These are phyloP conservation scores for Lentinula guzmanii DNA, from an alignment of 768 basidiomycete species.

Conservation along the genomic window DNA sequence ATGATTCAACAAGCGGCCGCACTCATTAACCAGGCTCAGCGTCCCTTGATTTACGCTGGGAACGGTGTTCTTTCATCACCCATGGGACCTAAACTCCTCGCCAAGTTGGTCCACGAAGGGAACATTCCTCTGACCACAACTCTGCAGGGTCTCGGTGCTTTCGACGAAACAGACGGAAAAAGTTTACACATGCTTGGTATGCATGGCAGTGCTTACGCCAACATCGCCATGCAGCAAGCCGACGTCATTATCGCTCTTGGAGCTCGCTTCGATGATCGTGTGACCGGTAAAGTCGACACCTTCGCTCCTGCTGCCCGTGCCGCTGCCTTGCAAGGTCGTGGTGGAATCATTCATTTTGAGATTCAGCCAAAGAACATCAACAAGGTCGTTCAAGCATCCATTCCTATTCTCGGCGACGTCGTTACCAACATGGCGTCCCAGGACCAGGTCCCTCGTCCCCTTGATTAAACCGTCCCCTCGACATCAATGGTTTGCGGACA, in stretches of 20 bases:
- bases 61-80: conserved; percentile 82
- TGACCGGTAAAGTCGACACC: conserved; percentile 82
- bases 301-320: conserved; percentile 90
- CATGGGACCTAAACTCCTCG: conserved; percentile 76
- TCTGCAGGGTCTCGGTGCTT: conserved; percentile 91
- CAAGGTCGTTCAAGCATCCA: conserved; percentile 94
- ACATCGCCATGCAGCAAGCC: conserved; percentile 95
- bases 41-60: conserved; percentile 90
- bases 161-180: conserved; percentile 83
- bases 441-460: conserved; percentile 84
- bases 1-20: conserved; percentile 80
- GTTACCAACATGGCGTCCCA: conserved; percentile 71
- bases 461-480: conserved; percentile 62
- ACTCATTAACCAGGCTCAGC: conserved; percentile 88
- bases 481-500: conserved; percentile 76
- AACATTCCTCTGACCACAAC: conserved; percentile 98
- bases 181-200: conserved; percentile 98
- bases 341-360: conserved; percentile 99
- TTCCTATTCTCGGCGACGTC: conserved; percentile 94
- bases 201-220: conserved; percentile 97
- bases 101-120: conserved; percentile 70
- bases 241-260: conserved; percentile 98
- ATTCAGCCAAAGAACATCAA: conserved; percentile 98
- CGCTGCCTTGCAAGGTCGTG: conserved; percentile 79
- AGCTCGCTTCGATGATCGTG: conserved; percentile 95